These are phyloP conservation scores for Beta corolliflora DNA, from an alignment of 179 eudicot species.

Conservation along the genomic window DNA sequence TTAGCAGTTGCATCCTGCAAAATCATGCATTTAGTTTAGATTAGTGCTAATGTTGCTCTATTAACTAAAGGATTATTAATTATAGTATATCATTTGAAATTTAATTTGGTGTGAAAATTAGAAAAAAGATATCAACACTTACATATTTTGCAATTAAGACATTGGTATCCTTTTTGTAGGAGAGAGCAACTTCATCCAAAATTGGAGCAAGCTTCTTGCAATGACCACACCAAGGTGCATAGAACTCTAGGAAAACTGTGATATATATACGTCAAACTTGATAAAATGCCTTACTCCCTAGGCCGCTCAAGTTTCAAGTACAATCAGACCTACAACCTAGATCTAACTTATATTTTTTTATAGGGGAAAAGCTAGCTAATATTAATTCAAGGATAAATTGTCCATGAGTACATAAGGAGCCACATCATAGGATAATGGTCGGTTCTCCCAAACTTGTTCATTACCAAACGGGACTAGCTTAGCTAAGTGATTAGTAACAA, in stretches of 20 bases:
- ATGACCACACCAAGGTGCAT: conserved; percentile 91
- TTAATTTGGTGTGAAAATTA: neutral
- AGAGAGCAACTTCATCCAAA: conserved; percentile 68
- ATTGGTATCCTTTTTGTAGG: conserved; percentile 50
- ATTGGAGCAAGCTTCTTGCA: conserved; percentile 74
- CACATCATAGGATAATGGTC: no score
- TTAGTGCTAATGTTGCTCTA: neutral
- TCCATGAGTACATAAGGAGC: no score
- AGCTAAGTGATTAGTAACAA: no score
- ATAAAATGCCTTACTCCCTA: no score
- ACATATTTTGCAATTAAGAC: conserved; percentile 75
- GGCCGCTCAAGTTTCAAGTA: no score
- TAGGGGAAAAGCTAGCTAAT: no score
- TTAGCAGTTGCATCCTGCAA: conserved; percentile 81
- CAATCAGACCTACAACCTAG: no score
- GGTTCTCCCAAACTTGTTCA: no score
- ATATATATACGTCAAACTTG: neutral
- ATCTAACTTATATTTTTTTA: no score
- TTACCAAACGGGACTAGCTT: no score
- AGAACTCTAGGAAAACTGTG: conserved; percentile 74
- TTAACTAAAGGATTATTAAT: neutral
- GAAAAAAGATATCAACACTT: conserved; percentile 25
- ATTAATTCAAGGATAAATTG: no score
- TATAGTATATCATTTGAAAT: no score
- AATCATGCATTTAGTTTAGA: neutral